Base-by-base conservation (phyloP, 306 rosid species). In the Acmispon strigosus region DNA sequence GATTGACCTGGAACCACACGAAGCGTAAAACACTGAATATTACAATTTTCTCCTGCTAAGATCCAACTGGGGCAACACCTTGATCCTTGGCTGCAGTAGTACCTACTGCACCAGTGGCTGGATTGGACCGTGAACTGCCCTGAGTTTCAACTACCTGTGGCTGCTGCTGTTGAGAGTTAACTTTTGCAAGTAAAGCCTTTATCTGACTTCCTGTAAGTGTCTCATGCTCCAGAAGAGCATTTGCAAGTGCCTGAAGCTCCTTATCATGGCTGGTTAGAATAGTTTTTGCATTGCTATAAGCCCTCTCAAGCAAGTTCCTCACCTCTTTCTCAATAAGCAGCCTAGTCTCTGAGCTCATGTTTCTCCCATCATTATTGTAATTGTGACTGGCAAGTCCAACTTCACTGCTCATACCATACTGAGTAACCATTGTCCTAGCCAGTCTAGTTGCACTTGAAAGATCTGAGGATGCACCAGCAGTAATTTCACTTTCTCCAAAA, bases 271-370 rank as follows among this genome's bases (percentile, higher is more conserved):
- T 77, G 29, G 88, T 89, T 39, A 92, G 89, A 55, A 92, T 92
- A 74, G 86, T 76, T 80, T 82, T 89, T 5, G 98, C 98, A 61
- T 92, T 92, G 73, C 84, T 80, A 76, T 89, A 87, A 51, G 95
- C 98, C 49, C 63, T 75, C 62, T 84, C 90, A 75, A 92, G 60
- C 51, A 87, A 73, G 47, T 70, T 65, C 81, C 70, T 89, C 67
- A 87, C 92, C 82, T 87, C 98, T 63, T 86, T 80, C 80, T 92
- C 95, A 19, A 92, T 86, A 22, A 92, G 96, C 16, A 87, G 82
- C 84, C 96, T 86, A 39, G 96, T 88, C 75, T 89, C 95, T 1
- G 96, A 78, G 85, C 95, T 87, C 98, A 89, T 89, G 76, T 91
- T 92, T 81, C 83, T 86, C 43, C 96, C 95, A 14, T 79, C 72